phyloP scores from a whole-genome alignment of 768 basidiomycete genomes.

The Terana coerulea region DNA sequence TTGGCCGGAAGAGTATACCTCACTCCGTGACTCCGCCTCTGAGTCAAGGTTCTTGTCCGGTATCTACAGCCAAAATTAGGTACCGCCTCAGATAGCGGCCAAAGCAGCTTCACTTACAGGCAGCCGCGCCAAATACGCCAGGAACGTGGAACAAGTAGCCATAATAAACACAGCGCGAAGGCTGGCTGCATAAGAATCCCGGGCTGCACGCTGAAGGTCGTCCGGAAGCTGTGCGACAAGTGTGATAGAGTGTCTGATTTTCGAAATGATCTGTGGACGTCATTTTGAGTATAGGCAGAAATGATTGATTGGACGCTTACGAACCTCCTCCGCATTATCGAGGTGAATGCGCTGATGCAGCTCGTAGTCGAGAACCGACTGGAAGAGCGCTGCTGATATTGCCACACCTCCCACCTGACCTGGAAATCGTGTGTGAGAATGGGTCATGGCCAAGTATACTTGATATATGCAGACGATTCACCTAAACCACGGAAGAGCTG shows the following conservation, averaged over 20 bases:
- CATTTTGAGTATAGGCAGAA: background rate
- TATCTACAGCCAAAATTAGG: conserved; percentile 30
- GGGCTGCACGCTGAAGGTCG: conserved; percentile 46
- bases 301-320: conserved; percentile 10
- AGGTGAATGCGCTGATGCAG: conserved; percentile 50
- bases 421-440: too few relatives aligned
- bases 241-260: conserved; percentile 58
- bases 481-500: conserved; percentile 63
- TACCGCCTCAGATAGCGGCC: background rate
- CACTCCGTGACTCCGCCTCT: conserved; percentile 12
- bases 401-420: conserved; percentile 75
- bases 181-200: conserved; percentile 58
- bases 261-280: conserved; percentile 49
- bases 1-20: too few relatives aligned
- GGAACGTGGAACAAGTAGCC: conserved; percentile 50
- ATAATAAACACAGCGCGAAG: conserved; percentile 62
- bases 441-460: too few relatives aligned
- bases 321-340: conserved; percentile 51
- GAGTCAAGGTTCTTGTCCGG: conserved; percentile 36
- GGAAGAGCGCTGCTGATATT: conserved; percentile 63
- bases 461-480: too few relatives aligned
- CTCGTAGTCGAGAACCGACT: conserved; percentile 50
- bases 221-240: conserved; percentile 50
- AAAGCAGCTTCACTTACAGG: conserved; percentile 40
- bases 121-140: conserved; percentile 56